Evolutionary conservation across 345 rosid genomes (phyloP), one percentile per base, ranked within the genome.

Genomic region (Eucalyptus pauciflora): DNA sequence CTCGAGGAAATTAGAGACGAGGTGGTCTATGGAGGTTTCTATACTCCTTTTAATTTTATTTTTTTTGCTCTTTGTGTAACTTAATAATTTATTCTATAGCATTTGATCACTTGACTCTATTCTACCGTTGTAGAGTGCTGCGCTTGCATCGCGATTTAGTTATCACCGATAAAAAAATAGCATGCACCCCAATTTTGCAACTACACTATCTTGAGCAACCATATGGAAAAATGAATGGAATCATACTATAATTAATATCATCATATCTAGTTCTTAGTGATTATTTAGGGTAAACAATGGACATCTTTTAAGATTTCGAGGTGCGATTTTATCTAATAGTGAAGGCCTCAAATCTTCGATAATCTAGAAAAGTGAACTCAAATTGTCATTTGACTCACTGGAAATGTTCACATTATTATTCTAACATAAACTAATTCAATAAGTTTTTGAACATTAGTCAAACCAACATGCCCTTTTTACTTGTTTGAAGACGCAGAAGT

Each of bases 241-340:
- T 18, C 10, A 0, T 18, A 0, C 1, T 52, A 18, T 52, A 52
- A 7, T 0, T 52, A 18, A 52, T 18, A 52, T 52, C 24, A 52
- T 52, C 58, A 37, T 37, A 4, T 52, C 24, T 52, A 52, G 22
- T 52, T 52, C 24, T 52, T 52, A 52, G 58, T 52, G 24, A 52
- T 52, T 18, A 52, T 52, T 52, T 52, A 18, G 24, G 24, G 58
- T 52, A 52, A 0, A 18, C 24, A 1, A 18, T 18, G 24, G 58
- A 18, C 58, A 0, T 52, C 0, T 52, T 22, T 54, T 22, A 54
- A 52, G 58, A 0, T 0, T 52, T 52, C 0, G 24, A 52, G 4
- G 8, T 7, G 24, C 0, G 4, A 18, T 52, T 52, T 7, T 18
- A 52, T 52, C 58, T 52, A 52, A 18, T 52, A 7, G 24, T 52